A percentile compares a stretch with the other conserved stretches of the same genome.
Conservation (phyloP, 2,329 filamentous ascomycete genomes). For the Trichoderma simmonsii region DNA sequence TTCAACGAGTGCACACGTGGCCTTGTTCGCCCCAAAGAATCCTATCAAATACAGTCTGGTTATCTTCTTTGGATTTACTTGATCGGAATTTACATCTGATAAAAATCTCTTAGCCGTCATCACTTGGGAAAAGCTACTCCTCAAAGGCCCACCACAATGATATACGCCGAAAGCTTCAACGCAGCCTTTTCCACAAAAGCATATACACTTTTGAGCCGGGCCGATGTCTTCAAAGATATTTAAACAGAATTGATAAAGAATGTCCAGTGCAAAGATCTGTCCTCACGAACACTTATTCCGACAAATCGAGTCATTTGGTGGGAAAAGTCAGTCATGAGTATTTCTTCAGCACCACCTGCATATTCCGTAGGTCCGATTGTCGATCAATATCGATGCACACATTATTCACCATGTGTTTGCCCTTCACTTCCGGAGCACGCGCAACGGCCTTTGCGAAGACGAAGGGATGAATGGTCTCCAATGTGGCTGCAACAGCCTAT, state of each 20-base stretch:
- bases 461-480: background rate
- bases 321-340: background rate
- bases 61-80: accelerated
- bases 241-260: background rate
- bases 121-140: background rate
- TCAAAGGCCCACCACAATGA: background rate
- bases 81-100: background rate
- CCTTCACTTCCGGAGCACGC: background rate
- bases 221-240: background rate
- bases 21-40: background rate
- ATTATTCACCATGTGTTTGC: background rate
- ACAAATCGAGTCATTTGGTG: background rate
- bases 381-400: background rate
- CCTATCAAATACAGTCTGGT: background rate
- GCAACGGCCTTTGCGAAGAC: background rate
- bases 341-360: background rate
- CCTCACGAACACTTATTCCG: background rate
- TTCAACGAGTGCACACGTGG: background rate
- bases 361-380: background rate
- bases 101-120: background rate
- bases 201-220: background rate
- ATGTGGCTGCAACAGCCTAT: background rate
- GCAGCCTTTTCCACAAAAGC: background rate
- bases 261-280: accelerated
- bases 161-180: background rate